Conservation (phyloP, 75 land plant species). For the Selaginella tamariscina region DNA sequence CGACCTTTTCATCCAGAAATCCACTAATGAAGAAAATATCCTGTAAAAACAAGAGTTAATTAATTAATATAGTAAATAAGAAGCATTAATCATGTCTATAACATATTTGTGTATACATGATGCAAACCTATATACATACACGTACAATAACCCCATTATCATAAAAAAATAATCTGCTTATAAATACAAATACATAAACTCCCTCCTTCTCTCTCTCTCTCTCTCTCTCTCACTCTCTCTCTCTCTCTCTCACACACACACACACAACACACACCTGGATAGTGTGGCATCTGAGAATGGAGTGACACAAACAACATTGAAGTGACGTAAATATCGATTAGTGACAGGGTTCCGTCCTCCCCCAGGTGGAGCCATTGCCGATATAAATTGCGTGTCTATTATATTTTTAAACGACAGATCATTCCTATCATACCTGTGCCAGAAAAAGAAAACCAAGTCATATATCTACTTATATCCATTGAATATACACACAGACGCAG, state of each 20-base stretch:
- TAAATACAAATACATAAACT: too few relatives aligned
- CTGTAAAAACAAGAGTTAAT: conserved; percentile 11
- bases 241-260: too few relatives aligned
- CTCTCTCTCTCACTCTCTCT: too few relatives aligned
- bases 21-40: conserved; percentile 23
- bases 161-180: too few relatives aligned
- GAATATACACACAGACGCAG: too few relatives aligned
- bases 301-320: conserved; percentile 20
- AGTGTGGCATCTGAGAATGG: conserved; percentile 25
- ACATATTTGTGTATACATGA: too few relatives aligned
- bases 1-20: conserved; percentile 28
- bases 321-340: conserved; percentile 25
- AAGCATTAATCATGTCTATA: too few relatives aligned
- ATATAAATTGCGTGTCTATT: conserved; percentile 20
- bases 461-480: too few relatives aligned
- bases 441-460: neutral
- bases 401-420: conserved; percentile 18
- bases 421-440: conserved; percentile 22
- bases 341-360: conserved; percentile 28
- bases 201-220: too few relatives aligned
- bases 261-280: conserved; percentile 18
- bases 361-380: conserved; percentile 31
- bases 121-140: too few relatives aligned
- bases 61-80: too few relatives aligned
- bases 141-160: too few relatives aligned